Conservation (phyloP, 2,329 filamentous ascomycete species). For the Metarhizium guizhouense region DNA sequence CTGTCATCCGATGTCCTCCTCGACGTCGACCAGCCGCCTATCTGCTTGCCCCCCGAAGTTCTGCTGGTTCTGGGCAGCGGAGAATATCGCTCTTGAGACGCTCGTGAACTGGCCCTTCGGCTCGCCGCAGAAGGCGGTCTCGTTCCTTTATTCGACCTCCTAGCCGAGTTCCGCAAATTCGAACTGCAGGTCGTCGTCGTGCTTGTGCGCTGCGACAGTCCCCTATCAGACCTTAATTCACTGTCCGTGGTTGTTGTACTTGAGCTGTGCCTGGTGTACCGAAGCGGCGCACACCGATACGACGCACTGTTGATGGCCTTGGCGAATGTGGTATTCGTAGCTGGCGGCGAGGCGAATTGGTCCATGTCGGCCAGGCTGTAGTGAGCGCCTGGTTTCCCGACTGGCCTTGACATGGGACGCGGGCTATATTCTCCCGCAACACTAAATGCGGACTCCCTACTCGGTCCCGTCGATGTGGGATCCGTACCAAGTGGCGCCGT, state of each 20-base stretch:
- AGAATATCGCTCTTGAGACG: neutral
- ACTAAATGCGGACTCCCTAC: neutral
- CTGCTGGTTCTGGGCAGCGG: neutral
- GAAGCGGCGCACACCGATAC: neutral
- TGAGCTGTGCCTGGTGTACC: neutral
- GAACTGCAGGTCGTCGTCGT: neutral
- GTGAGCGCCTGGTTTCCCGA: neutral
- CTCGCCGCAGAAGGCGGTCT: neutral
- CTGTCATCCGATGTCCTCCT: neutral
- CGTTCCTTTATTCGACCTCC: neutral
- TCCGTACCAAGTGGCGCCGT: neutral
- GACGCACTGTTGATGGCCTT: neutral
- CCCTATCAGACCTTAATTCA: neutral
- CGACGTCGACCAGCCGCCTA: neutral
- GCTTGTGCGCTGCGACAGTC: neutral
- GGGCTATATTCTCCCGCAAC: neutral
- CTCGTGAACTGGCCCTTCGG: neutral
- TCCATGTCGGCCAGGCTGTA: neutral
- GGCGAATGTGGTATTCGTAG: neutral
- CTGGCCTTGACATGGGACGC: neutral
- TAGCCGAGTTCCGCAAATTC: neutral
- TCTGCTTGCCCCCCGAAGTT: neutral
- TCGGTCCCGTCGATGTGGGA: neutral
- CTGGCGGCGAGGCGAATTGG: neutral
- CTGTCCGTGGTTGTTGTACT: neutral